Base-by-base conservation (phyloP, 768 basidiomycete species). In the Boletales sp. region DNA sequence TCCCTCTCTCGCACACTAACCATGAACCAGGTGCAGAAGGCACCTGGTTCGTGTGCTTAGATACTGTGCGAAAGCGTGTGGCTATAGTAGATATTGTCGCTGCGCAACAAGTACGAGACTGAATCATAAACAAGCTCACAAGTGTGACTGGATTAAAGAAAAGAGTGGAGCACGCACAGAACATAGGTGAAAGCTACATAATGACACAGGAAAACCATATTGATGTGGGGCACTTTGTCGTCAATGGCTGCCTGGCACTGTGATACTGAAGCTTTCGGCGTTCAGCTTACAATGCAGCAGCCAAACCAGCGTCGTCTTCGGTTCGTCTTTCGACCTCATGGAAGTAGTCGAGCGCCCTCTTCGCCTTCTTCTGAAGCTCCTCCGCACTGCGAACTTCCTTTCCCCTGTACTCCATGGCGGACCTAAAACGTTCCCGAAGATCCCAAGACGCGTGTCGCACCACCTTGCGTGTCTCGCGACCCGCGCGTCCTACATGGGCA, bases 361-460 rank as follows among this genome's bases (percentile, higher is more conserved):
- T 59, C 19, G 91, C 84, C 67, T 76, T 78, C 71, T 69, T 81
- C 74, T 89, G 87, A 44, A 77, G 74, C 61, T 87, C 86, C 71
- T 94, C 91, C 40, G 84, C 83, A 43, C 73, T 75, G 59, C 76
- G 77, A 14, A 95, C 92, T 63, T 94, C 91, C 61, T 79, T 80
- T 34, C 75, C 79, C 38, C 83, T 73, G 64, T 87, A 84, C 58
- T 98, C 93, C 75, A 93, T 80, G 15, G 90, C 87, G 4, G 71
- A 73, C 49, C 82, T 77, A 75, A 93, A 95, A 38, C 86, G 79
- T 69, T 90, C 88, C 58, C 79, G 79, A 53, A 94, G 63, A 67
- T 97, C 94, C 91, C 91, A 97, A 18, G 87, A 84, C 17, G 90
- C 94, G 30, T 93, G 68, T 42, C 94, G 77, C 51, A 99, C 72